phyloP scores from a whole-genome alignment of 495 filamentous ascomycete genomes.

The Annulohypoxylon nitens region DNA sequence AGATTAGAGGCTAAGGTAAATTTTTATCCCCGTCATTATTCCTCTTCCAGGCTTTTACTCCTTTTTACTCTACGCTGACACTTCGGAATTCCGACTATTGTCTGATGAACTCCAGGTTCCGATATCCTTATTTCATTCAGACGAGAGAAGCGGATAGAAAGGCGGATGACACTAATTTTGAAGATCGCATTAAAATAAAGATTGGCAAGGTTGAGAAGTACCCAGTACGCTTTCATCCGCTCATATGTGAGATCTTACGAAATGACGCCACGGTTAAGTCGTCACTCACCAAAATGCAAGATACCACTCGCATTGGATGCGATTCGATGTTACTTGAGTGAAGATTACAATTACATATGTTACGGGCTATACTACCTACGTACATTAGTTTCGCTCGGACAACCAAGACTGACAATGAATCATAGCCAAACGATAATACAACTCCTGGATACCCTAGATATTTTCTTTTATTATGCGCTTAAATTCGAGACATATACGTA shows the following conservation, averaged over 20 bases:
- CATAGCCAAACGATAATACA: constrained; percentile 2
- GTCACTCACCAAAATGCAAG: neutral
- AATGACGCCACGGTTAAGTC: constrained; percentile 14
- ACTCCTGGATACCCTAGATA: constrained; percentile 19
- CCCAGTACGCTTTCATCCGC: neutral
- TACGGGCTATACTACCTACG: neutral
- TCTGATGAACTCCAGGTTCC: constrained; percentile 24
- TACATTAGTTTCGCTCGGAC: constrained; percentile 25
- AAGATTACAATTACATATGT: constrained; percentile 12
- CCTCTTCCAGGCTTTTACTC: neutral
- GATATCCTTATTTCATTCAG: constrained; percentile 8
- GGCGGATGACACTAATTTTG: neutral
- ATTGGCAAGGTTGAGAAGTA: neutral
- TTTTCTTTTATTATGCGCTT: constrained; percentile 15
- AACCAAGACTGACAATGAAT: constrained; percentile 30
- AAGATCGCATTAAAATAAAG: constrained; percentile 11
- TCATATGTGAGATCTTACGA: neutral
- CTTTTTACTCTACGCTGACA: constrained; percentile 8
- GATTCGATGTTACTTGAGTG: neutral
- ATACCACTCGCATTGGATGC: constrained; percentile 1
- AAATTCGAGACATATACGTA: constrained; percentile 5
- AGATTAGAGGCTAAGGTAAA: constrained; percentile 29
- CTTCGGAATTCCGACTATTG: constrained; percentile 22
- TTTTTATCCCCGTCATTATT: constrained; percentile 22
- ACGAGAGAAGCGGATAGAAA: constrained; percentile 1